phyloP scores from a whole-genome alignment of 371 early-diverging fungal genomes.

The Phascolomyces articulosus region DNA sequence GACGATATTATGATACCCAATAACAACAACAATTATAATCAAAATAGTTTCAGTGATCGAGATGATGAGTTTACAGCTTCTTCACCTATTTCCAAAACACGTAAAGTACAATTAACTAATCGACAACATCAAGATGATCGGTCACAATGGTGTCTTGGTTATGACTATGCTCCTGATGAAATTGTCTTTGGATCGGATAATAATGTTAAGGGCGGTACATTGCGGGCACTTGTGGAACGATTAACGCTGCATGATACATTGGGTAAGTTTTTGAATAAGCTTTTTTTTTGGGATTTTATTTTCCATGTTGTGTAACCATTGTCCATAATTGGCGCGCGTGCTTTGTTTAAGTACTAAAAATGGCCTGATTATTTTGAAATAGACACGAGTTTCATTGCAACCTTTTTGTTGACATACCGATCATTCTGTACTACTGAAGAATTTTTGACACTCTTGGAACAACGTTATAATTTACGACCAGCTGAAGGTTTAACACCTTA shows the following conservation, averaged over 20 bases:
- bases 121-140: constrained; percentile 14
- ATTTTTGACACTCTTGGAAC: constrained; percentile 69
- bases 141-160: constrained; percentile 57
- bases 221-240: constrained; percentile 84
- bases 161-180: constrained; percentile 77
- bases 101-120: constrained; percentile 2
- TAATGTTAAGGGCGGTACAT: constrained; percentile 84
- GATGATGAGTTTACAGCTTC: constrained; percentile 11
- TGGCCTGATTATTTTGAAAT: constrained; percentile 7
- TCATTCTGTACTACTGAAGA: constrained; percentile 81
- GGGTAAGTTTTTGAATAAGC: constrained; percentile 24
- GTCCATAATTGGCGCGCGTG: no score
- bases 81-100: constrained; percentile 10
- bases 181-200: constrained; percentile 82
- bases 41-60: not conserved
- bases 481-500: constrained; percentile 69
- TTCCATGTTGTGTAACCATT: no score
- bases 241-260: constrained; percentile 82
- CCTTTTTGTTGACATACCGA: constrained; percentile 89
- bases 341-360: not conserved
- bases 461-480: constrained; percentile 74
- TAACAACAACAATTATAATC: not conserved
- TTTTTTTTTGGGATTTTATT: no score
- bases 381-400: constrained; percentile 79
- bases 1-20: constrained; percentile 43